Base-by-base conservation (phyloP, 2,329 filamentous ascomycete genomes). In the Dendryphion nanum region DNA sequence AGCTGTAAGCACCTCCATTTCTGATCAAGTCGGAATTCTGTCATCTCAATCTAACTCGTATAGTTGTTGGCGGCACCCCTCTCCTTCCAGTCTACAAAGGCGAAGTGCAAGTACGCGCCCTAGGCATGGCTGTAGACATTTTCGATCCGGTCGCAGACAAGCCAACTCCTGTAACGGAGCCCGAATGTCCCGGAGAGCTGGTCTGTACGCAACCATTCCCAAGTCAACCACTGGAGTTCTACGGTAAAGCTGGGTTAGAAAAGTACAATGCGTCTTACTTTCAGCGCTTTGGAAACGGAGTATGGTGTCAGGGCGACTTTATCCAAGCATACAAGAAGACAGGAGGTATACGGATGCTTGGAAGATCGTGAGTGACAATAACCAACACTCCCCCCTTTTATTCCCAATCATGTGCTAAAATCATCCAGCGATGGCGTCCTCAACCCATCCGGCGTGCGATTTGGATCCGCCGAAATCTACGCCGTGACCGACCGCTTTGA, bases 381-480 rank as follows among this genome's bases (percentile, higher is more conserved):
- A 26, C 23, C n/a, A 16, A 30, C 15, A 30, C 10, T 10, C 15
- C 29, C 16, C 10, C 23, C 23, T 10, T n/a, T n/a, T 26, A 26
- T n/a, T 30, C 16, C 16, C 3, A 15, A 8, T 8, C 10, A 16
- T 16, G 16, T 10, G 29, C 15, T 2, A 31, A 20, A 14, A n/a
- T 7, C 6, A 10, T 17, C 89, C 18, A 89, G 85, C 33, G 89
- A 96, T 54, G 90, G 90, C 8, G 85, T 95, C 5, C 70, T 96
- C 6, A 96, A 96, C 61, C 90, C 89, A 0, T 80, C 83, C 0
- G 89, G 90, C 2, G 88, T 96, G 15, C 75, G 89, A 1, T 95
- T 96, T 58, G 89, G 89, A 6, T 87, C 82, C 30, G 88, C 89
- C 1, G 89, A 96, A 71, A 94, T 96, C 20, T 95, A 95, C 67